Evolutionary conservation across 139 green algal genomes (phyloP).

Genomic region (Closterium sp.): DNA sequence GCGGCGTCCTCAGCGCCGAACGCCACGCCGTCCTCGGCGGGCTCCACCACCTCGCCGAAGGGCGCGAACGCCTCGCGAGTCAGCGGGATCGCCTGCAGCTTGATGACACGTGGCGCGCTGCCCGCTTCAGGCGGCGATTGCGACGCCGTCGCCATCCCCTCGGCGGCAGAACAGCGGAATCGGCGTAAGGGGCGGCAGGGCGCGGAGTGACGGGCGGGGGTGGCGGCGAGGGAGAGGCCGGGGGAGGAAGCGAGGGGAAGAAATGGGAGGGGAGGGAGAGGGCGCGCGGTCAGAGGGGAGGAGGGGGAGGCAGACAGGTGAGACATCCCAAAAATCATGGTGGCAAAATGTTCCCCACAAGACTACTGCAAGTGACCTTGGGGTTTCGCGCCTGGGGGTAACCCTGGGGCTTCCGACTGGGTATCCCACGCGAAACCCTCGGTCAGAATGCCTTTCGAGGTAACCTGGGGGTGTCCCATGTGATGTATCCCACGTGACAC

Average conservation of each 20-base stretch:
- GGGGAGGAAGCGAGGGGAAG: not conserved
- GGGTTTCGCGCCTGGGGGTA: too few relatives aligned
- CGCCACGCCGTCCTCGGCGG: constrained; percentile 31
- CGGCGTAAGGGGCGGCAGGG: not conserved
- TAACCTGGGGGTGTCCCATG: too few relatives aligned
- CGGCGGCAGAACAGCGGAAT: not conserved
- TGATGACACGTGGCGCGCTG: not conserved
- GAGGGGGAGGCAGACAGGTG: not conserved
- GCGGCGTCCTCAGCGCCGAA: constrained; percentile 40
- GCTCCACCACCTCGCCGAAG: constrained; percentile 41
- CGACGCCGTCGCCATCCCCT: not conserved
- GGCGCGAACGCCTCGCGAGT: constrained; percentile 44
- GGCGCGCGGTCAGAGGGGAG: not conserved
- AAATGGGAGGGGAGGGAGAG: not conserved
- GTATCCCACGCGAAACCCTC: too few relatives aligned
- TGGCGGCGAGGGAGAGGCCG: too few relatives aligned
- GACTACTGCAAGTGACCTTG: too few relatives aligned
- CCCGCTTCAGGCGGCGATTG: not conserved
- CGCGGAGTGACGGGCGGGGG: not conserved
- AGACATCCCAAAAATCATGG: too few relatives aligned
- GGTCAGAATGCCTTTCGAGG: too few relatives aligned
- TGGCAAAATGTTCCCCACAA: too few relatives aligned
- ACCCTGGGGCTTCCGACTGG: too few relatives aligned
- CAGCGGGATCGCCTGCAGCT: constrained; percentile 3
- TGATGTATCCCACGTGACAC: too few relatives aligned